These are phyloP conservation scores for Suillus luteus DNA, from an alignment of 768 basidiomycete genomes.

Conservation along the genomic window DNA sequence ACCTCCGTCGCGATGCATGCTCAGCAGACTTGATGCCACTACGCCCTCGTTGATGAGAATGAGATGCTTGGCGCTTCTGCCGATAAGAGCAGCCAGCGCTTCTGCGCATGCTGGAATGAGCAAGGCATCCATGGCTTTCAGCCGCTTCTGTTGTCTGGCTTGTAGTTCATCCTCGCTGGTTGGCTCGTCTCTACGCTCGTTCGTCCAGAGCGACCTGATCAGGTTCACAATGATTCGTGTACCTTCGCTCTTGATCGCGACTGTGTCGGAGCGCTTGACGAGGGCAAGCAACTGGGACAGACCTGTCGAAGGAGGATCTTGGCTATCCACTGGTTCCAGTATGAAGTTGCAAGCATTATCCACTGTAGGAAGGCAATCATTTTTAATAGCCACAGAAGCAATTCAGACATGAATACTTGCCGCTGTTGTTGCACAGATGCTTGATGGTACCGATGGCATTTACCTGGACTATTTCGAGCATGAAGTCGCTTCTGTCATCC, in stretches of 20 bases:
- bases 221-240: slow-evolving; percentile 87
- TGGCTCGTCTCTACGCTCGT: slow-evolving; percentile 38
- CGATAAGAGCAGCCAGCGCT: slow-evolving; percentile 70
- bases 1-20: slow-evolving; percentile 68
- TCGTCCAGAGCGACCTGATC: slow-evolving; percentile 75
- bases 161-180: slow-evolving; percentile 35
- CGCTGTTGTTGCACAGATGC: slow-evolving; percentile 77
- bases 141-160: slow-evolving; percentile 50
- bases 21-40: slow-evolving; percentile 78
- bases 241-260: slow-evolving; percentile 86
- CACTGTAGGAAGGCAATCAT: slow-evolving; percentile 33
- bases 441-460: slow-evolving; percentile 88
- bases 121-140: slow-evolving; percentile 54
- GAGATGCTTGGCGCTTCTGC: slow-evolving; percentile 77
- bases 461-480: slow-evolving; percentile 85
- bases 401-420: slow-evolving; percentile 42
- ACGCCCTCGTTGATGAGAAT: slow-evolving; percentile 88
- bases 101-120: slow-evolving; percentile 55
- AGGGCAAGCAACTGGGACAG: slow-evolving; percentile 74
- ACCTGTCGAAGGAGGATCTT: slow-evolving; percentile 43
- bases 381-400: slow-evolving; percentile 44
- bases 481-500: slow-evolving; percentile 69
- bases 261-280: slow-evolving; percentile 74
- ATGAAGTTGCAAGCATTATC: slow-evolving; percentile 54
- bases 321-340: slow-evolving; percentile 39